phyloP scores from a whole-genome alignment of 768 basidiomycete species.

The Hypholoma sublateritium region DNA sequence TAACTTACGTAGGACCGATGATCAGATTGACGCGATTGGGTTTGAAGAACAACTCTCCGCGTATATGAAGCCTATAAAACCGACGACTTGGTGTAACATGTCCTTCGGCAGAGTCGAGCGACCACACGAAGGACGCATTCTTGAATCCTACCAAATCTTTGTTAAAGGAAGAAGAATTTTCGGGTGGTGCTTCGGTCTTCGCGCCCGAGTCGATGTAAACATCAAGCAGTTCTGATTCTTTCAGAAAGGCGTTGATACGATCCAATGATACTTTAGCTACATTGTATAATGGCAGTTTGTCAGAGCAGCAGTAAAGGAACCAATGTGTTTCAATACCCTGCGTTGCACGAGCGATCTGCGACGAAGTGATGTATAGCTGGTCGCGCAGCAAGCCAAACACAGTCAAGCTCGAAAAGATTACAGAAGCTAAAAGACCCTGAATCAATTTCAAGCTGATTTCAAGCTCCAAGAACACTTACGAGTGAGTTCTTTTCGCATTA shows the following conservation, averaged over 20 bases:
- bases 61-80: conserved; percentile 47
- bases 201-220: conserved; percentile 28
- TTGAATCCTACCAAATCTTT: conserved; percentile 24
- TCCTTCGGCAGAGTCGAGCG: conserved; percentile 29
- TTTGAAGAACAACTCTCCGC: conserved; percentile 53
- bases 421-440: conserved; percentile 28
- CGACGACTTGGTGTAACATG: conserved; percentile 37
- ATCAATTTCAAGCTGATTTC: not conserved
- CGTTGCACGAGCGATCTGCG: conserved; percentile 18
- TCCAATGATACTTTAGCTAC: conserved; percentile 63
- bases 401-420: conserved; percentile 52
- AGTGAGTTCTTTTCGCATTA: conserved; percentile 38
- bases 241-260: conserved; percentile 42
- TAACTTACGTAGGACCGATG: conserved; percentile 45
- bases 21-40: conserved; percentile 52
- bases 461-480: conserved; percentile 8
- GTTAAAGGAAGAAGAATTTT: not conserved
- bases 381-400: conserved; percentile 63
- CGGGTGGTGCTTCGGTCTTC: not conserved
- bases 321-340: conserved; percentile 7
- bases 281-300: not conserved
- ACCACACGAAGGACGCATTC: conserved; percentile 56
- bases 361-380: conserved; percentile 41
- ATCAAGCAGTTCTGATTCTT: conserved; percentile 48
- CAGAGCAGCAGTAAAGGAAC: not conserved